Conservation (phyloP, 495 filamentous ascomycete genomes). For the Pseudevernia furfuracea region DNA sequence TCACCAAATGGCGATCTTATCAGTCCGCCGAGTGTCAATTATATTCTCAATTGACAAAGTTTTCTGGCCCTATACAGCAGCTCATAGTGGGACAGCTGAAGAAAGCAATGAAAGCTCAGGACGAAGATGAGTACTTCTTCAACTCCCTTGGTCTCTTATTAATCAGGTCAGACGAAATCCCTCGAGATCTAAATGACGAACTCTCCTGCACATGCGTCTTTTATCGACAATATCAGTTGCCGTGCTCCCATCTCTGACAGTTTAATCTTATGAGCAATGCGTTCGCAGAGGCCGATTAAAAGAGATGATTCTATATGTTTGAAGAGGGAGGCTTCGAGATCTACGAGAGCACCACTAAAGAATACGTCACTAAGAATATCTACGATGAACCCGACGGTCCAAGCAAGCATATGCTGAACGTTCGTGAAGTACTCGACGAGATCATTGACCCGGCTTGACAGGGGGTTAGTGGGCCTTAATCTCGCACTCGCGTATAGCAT, state of each 20-base stretch:
- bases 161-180: not conserved
- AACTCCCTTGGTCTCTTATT: not conserved
- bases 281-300: not conserved
- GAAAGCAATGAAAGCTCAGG: not conserved
- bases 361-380: conserved; percentile 6
- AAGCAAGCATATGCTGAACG: conserved; percentile 3
- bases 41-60: not conserved
- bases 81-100: not conserved
- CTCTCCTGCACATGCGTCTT: not conserved
- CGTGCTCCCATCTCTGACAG: not conserved
- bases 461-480: no score
- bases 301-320: conserved; percentile 5
- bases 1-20: not conserved
- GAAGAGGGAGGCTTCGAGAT: conserved; percentile 1
- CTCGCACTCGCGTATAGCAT: no score
- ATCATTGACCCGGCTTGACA: no score
- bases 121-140: not conserved
- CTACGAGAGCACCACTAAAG: conserved; percentile 9
- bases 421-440: conserved; percentile 4
- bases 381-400: conserved; percentile 4
- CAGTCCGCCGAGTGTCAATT: not conserved
- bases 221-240: conserved; percentile 5
- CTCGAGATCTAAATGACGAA: not conserved
- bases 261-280: not conserved
- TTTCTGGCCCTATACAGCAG: no score